A percentile compares a stretch with the other conserved stretches of the same genome.
These are phyloP conservation scores for Dothiorella sarmentorum DNA, from an alignment of 2,329 filamentous ascomycete genomes.

Conservation along the genomic window DNA sequence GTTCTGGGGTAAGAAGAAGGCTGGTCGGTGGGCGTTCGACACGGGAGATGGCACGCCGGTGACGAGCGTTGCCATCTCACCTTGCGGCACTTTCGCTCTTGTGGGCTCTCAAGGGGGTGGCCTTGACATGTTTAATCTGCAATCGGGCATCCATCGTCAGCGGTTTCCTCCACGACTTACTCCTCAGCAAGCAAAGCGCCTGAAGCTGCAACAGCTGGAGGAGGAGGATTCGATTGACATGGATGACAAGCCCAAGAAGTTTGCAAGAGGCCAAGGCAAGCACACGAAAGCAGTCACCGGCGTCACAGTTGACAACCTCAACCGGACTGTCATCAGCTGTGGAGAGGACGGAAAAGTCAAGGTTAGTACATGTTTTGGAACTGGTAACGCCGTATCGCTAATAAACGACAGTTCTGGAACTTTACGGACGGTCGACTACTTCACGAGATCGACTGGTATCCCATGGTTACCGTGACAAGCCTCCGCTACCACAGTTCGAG, in stretches of 20 bases:
- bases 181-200: slow-evolving; percentile 71
- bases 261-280: slow-evolving; percentile 58
- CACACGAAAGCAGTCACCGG: slow-evolving; percentile 84
- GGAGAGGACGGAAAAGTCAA: slow-evolving; percentile 89
- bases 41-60: slow-evolving; percentile 82
- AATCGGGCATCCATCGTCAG: slow-evolving; percentile 85
- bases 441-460: slow-evolving; percentile 79
- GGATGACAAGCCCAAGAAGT: slow-evolving; percentile 46
- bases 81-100: slow-evolving; percentile 90
- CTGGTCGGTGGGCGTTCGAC: slow-evolving; percentile 87
- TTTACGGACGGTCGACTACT: slow-evolving; percentile 77
- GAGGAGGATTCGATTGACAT: slow-evolving; percentile 49
- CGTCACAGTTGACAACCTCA: slow-evolving; percentile 82
- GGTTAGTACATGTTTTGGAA: slow-evolving; percentile 29
- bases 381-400: slow-evolving; percentile 17
- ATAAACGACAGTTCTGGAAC: slow-evolving; percentile 73
- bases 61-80: slow-evolving; percentile 77
- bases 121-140: slow-evolving; percentile 94
- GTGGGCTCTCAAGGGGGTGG: slow-evolving; percentile 79
- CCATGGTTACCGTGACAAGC: slow-evolving; percentile 69
- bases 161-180: slow-evolving; percentile 79
- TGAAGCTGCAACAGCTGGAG: slow-evolving; percentile 62
- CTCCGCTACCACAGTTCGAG: slow-evolving; percentile 79
- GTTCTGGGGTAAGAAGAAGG: slow-evolving; percentile 95
- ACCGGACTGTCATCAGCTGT: slow-evolving; percentile 80